Base-by-base conservation (phyloP, 192 early-diverging fungal species). In the Coemansia biformis region DNA sequence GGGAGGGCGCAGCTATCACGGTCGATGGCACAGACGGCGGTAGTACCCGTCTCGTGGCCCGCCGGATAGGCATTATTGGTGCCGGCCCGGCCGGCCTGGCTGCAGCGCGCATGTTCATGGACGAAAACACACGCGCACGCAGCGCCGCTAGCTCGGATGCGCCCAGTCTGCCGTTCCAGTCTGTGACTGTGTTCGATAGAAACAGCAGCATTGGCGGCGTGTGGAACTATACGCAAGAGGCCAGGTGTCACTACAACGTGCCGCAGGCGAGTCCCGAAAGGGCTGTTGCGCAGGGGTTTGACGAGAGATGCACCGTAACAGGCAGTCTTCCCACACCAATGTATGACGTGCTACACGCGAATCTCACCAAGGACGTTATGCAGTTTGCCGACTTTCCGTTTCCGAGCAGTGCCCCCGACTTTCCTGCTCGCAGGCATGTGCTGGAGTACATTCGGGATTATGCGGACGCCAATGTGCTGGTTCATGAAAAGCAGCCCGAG, bases 341-440 rank as follows among this genome's bases (percentile, higher is more conserved):
- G 13, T 79, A 81, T 45, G 47, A 58, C n/a, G 49, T 59, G 9
- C 50, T 81, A 1, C 59, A 60, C 29, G 76, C 80, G 16, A 81
- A 81, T 37, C 34, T 81, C n/a, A 75, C 80, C 19, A 75, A 40
- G 8, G 57, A 62, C 17, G 67, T 79, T 3, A 81, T 81, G 80
- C 58, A 66, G 32, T 79, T 61, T 43, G 56, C 63, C 3, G 72
- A 66, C 39, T 30, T 60, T 16, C 52, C 60, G 4, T 81, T 79
- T 30, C 58, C 54, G 9, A 2, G 16, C 1, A 19, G 57, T 1
- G 45, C 51, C 2, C 63, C 71, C 6, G 40, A 63, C n/a, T 81
- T 72, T 43, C 75, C 78, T 7, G n/a, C 30, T 22, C 76, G 69
- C 47, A 19, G 15, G 4, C 42, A 74, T 5, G 66, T 81, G 5